Evolutionary conservation across 2,329 filamentous ascomycete genomes (phyloP).

Genomic region (Chaetomium olivaceum): DNA sequence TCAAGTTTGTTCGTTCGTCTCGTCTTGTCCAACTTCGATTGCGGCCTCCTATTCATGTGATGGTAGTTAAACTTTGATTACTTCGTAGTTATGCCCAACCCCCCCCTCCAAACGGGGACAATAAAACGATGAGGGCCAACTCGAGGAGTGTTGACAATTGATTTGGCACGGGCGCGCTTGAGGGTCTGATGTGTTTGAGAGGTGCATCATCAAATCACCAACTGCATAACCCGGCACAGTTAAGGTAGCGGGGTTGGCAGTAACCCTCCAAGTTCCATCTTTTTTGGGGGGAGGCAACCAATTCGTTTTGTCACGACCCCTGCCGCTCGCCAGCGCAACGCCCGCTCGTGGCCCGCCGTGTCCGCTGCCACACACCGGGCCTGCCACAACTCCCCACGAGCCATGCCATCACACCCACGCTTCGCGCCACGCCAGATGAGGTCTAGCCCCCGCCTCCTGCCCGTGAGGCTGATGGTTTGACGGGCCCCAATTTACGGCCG

Average conservation of each 20-base stretch:
- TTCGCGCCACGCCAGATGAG: background rate
- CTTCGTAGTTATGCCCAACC: background rate
- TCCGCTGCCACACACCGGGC: background rate
- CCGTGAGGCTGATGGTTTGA: conserved; percentile 16
- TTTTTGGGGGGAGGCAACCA: conserved; percentile 6
- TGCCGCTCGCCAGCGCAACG: conserved; percentile 3
- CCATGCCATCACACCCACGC: background rate
- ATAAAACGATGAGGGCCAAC: background rate
- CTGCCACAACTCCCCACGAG: background rate
- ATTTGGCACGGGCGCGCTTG: background rate
- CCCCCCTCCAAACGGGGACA: background rate
- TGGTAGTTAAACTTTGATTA: background rate
- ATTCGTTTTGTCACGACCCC: background rate
- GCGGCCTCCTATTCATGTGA: background rate
- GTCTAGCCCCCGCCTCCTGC: conserved; percentile 1
- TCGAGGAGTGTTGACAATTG: background rate
- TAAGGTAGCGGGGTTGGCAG: background rate
- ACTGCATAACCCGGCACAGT: background rate
- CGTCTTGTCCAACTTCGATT: background rate
- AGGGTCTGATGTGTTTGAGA: background rate
- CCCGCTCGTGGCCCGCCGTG: background rate
- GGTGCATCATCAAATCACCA: background rate
- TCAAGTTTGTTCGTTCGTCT: background rate
- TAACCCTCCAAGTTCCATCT: background rate
- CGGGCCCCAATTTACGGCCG: background rate